Conservation (phyloP, 2,329 filamentous ascomycete genomes). For the Xylaria sp. region DNA sequence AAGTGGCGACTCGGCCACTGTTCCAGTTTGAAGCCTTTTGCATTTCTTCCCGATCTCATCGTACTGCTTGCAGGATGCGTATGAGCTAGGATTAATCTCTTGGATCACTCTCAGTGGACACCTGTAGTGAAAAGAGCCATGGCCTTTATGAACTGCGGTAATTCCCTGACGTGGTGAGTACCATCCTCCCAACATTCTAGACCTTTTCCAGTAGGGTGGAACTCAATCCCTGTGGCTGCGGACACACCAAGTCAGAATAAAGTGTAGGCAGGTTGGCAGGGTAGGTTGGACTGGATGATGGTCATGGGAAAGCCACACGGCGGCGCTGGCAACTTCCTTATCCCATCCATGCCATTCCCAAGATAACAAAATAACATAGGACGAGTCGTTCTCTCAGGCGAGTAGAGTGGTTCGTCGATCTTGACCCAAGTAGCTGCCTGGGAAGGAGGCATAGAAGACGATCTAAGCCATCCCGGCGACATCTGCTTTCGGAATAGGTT, state of each 20-base stretch:
- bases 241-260: neutral
- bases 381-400: neutral
- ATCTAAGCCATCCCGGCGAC: neutral
- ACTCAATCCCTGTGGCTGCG: neutral
- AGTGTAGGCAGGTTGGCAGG: neutral
- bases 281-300: neutral
- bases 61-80: constrained; percentile 8
- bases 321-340: neutral
- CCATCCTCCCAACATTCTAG: neutral
- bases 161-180: neutral
- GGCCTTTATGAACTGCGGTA: neutral
- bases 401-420: neutral
- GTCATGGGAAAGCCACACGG: neutral
- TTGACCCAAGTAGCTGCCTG: neutral
- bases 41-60: constrained; percentile 5
- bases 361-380: neutral
- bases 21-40: constrained; percentile 3
- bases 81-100: constrained; percentile 4
- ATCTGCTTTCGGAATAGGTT: neutral
- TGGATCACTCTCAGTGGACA: no score
- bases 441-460: neutral
- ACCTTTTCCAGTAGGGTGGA: neutral
- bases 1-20: constrained; percentile 9
- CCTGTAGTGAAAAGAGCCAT: neutral
- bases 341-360: neutral